Evolutionary conservation across 805 yeast species (phyloP).

Genomic region (Metschnikowia sp.): DNA sequence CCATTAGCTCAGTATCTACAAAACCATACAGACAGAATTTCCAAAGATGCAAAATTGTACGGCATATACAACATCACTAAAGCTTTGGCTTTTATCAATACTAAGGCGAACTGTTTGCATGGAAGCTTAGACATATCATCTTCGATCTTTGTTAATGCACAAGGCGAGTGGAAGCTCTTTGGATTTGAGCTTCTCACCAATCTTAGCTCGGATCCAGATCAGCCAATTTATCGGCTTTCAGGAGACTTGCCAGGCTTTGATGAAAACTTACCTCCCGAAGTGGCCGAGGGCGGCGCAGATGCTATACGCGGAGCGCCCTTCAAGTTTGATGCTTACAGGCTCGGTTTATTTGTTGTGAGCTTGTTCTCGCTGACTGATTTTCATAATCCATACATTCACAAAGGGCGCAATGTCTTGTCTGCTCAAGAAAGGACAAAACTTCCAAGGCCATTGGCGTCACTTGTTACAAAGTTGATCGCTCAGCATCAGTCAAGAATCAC

Average conservation of each 20-base stretch:
- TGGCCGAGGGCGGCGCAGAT: constrained; percentile 41
- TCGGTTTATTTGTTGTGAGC: constrained; percentile 54
- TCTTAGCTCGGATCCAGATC: constrained; percentile 44
- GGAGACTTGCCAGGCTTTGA: constrained; percentile 22
- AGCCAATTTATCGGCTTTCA: constrained; percentile 39
- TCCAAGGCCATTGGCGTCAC: constrained; percentile 36
- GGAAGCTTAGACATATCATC: constrained; percentile 52
- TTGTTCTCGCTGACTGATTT: constrained; percentile 35
- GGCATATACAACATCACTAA: constrained; percentile 56
- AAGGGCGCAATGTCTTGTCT: not conserved
- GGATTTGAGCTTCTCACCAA: constrained; percentile 72
- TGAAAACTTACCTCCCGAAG: constrained; percentile 47
- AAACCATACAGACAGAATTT: constrained; percentile 23
- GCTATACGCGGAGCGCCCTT: constrained; percentile 32
- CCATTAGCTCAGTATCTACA: constrained; percentile 46
- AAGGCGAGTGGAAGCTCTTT: constrained; percentile 82
- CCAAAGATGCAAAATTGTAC: constrained; percentile 40
- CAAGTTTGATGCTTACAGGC: constrained; percentile 61
- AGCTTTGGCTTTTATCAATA: constrained; percentile 56
- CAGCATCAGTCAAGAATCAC: constrained; percentile 29
- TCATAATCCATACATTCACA: not conserved
- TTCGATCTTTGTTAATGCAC: constrained; percentile 58
- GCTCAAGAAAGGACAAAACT: constrained; percentile 16
- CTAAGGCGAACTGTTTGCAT: constrained; percentile 56
- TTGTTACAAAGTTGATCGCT: constrained; percentile 38